A percentile compares a stretch with the other conserved stretches of the same genome.
Conservation (phyloP, 2,329 filamentous ascomycete genomes). For the Sclerotinia minor region DNA sequence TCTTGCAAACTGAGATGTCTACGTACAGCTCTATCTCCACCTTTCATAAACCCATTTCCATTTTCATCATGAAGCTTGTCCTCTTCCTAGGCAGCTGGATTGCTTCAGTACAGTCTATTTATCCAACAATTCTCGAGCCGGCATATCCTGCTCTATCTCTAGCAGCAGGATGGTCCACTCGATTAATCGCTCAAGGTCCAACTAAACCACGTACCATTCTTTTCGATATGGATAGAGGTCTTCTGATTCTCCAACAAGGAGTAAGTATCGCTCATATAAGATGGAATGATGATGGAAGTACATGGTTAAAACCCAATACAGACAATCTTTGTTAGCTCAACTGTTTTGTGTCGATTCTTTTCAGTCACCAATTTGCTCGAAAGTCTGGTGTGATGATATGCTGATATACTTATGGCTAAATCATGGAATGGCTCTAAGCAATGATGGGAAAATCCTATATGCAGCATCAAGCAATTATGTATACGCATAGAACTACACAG, state of each 20-base stretch:
- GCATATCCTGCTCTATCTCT: constrained; percentile 33
- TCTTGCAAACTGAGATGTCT: background rate
- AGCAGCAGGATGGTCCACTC: constrained; percentile 37
- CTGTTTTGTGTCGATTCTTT: constrained; percentile 23
- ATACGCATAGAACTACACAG: constrained; percentile 65
- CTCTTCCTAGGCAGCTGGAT: background rate
- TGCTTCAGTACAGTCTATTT: no score
- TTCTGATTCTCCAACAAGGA: constrained; percentile 40
- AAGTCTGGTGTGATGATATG: background rate
- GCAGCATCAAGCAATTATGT: constrained; percentile 60
- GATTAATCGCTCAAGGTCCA: constrained; percentile 36
- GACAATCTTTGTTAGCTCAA: constrained; percentile 32
- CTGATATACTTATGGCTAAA: constrained; percentile 48
- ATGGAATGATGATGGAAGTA: constrained; percentile 35
- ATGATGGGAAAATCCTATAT: constrained; percentile 55
- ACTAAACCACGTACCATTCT: constrained; percentile 38
- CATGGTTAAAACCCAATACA: constrained; percentile 33
- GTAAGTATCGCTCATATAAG: constrained; percentile 36
- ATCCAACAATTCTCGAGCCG: constrained; percentile 7
- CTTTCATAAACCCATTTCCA: background rate
- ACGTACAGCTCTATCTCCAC: background rate
- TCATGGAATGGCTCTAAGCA: constrained; percentile 56
- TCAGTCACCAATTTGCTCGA: background rate
- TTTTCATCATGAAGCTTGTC: background rate
- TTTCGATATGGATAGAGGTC: constrained; percentile 39